These are phyloP conservation scores for Colletotrichum zoysiae DNA, from an alignment of 2,329 filamentous ascomycete species.

Conservation along the genomic window DNA sequence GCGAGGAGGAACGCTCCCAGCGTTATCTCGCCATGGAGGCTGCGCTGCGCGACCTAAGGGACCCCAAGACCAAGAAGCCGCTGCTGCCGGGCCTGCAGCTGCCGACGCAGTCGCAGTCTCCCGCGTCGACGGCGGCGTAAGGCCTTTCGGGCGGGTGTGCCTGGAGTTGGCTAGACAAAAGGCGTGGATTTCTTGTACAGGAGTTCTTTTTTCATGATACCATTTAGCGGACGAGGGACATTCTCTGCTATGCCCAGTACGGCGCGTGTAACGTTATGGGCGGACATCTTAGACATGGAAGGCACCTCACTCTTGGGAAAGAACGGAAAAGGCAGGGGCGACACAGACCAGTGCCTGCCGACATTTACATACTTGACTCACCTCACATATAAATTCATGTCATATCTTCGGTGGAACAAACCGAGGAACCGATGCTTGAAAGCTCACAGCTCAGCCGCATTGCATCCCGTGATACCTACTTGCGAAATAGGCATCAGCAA, in stretches of 20 bases:
- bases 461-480: neutral
- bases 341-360: conserved; percentile 14
- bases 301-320: conserved; percentile 29
- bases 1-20: conserved; percentile 59
- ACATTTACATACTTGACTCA: conserved; percentile 22
- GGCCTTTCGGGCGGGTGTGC: neutral
- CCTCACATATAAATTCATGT: conserved; percentile 27
- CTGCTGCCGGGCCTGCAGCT: conserved; percentile 57
- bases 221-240: conserved; percentile 19
- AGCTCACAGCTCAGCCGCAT: neutral
- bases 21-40: conserved; percentile 67
- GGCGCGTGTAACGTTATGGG: conserved; percentile 1
- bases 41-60: conserved; percentile 63
- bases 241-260: conserved; percentile 5
- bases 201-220: conserved; percentile 28
- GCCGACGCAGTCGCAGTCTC: conserved; percentile 21
- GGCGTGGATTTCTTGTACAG: conserved; percentile 11
- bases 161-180: neutral
- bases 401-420: neutral
- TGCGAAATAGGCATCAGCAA: neutral
- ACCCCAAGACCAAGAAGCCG: conserved; percentile 69
- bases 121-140: conserved; percentile 46
- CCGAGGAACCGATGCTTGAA: neutral
- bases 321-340: conserved; percentile 19
- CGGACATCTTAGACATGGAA: conserved; percentile 14